These are phyloP conservation scores for Canavalia gladiata DNA, from an alignment of 306 rosid genomes.

Conservation along the genomic window DNA sequence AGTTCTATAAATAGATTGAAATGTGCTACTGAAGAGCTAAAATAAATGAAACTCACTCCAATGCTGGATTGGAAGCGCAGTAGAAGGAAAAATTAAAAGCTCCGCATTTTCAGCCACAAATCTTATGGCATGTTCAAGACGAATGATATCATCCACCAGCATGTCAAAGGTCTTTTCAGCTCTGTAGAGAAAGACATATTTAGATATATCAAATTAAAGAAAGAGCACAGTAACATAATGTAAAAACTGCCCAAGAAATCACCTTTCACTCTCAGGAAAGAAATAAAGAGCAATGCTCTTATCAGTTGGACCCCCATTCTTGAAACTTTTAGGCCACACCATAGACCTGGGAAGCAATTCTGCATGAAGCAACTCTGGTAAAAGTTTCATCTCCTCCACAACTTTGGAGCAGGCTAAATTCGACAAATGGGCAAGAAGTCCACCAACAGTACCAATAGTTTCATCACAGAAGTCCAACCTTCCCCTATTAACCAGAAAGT, in stretches of 20 bases:
- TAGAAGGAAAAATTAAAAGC: conserved; percentile 77
- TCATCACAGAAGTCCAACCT: conserved; percentile 53
- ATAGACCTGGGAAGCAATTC: conserved; percentile 56
- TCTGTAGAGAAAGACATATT: conserved; percentile 45
- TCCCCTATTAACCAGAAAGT: conserved; percentile 70
- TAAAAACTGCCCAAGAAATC: conserved; percentile 26
- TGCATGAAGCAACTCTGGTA: conserved; percentile 58
- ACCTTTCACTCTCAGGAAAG: conserved; percentile 76
- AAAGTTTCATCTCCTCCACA: conserved; percentile 54
- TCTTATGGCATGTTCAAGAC: conserved; percentile 62
- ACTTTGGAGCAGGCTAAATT: conserved; percentile 71
- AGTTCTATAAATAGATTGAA: conserved; percentile 29
- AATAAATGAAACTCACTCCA: conserved; percentile 64
- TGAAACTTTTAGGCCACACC: conserved; percentile 82
- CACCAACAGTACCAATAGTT: conserved; percentile 43
- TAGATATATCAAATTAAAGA: conserved; percentile 10
- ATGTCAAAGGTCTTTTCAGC: conserved; percentile 58
- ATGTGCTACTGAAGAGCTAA: conserved; percentile 1
- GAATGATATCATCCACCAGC: conserved; percentile 62
- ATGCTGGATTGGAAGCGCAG: conserved; percentile 54
- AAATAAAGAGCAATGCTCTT: conserved; percentile 74
- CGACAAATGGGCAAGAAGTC: conserved; percentile 76
- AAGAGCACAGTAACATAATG: conserved; percentile 11
- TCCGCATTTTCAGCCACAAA: conserved; percentile 63
- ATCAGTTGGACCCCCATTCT: conserved; percentile 59